Evolutionary conservation across 345 rosid species (phyloP).

Genomic region (Camelina laxa): DNA sequence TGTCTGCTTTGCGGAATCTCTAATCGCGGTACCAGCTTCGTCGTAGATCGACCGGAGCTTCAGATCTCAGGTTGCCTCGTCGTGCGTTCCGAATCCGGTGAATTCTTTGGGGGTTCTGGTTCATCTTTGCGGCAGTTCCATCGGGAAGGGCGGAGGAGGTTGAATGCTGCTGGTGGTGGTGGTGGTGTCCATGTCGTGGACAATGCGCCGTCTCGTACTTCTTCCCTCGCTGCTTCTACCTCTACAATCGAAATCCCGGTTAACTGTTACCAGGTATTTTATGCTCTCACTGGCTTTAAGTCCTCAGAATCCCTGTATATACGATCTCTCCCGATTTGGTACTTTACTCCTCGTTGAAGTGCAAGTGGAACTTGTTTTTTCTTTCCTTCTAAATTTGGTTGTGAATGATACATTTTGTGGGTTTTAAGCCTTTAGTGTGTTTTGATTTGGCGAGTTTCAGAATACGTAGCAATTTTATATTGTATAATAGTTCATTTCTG

Average conservation of each 20-base stretch:
- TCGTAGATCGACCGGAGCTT: slow-evolving; percentile 34
- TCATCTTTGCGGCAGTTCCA: slow-evolving; percentile 29
- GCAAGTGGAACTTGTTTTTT: neutral
- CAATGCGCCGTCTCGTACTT: slow-evolving; percentile 44
- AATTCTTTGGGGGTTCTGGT: slow-evolving; percentile 31
- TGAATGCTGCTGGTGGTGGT: slow-evolving; percentile 42
- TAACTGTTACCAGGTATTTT: slow-evolving; percentile 75
- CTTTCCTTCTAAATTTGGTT: slow-evolving; percentile 11
- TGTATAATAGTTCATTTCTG: slow-evolving; percentile 6
- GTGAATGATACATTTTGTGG: neutral
- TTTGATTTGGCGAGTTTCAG: slow-evolving; percentile 5
- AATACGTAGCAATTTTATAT: neutral
- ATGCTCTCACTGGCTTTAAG: slow-evolving; percentile 1
- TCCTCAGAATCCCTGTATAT: neutral
- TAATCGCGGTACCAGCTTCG: slow-evolving; percentile 28
- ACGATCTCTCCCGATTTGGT: slow-evolving; percentile 9
- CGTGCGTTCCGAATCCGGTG: slow-evolving; percentile 28
- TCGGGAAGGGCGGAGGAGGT: slow-evolving; percentile 36
- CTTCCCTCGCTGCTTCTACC: slow-evolving; percentile 41
- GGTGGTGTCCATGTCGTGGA: slow-evolving; percentile 58
- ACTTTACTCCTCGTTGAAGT: neutral
- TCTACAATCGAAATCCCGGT: slow-evolving; percentile 64
- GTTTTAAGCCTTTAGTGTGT: neutral
- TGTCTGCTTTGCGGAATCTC: slow-evolving; percentile 40
- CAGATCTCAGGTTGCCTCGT: slow-evolving; percentile 37